Conservation (phyloP, 2,329 filamentous ascomycete genomes). For the Neofusicoccum sp. region DNA sequence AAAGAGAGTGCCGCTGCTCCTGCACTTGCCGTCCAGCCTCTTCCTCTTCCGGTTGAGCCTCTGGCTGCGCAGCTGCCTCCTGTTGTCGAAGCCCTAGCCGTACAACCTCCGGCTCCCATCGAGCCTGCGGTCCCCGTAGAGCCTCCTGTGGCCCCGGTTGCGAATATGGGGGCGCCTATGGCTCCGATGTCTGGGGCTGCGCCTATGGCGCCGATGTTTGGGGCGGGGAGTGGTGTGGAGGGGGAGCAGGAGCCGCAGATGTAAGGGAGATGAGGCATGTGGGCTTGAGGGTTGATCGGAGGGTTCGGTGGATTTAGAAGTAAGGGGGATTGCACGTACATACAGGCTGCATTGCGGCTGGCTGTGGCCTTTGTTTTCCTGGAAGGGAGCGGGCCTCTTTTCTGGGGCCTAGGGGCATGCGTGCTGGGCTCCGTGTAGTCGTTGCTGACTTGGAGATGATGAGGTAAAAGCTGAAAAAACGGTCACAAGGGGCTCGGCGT, state of each 20-base stretch:
- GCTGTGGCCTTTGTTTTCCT: too few species aligned
- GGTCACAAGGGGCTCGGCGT: neutral
- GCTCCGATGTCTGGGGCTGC: neutral
- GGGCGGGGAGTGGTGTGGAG: neutral
- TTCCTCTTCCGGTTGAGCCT: neutral
- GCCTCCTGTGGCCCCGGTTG: neutral
- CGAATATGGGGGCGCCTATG: conserved; percentile 9
- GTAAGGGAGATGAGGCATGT: neutral
- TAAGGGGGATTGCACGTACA: too few species aligned
- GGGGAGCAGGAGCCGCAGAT: neutral
- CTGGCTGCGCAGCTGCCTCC: neutral
- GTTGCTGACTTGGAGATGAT: neutral
- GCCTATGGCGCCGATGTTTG: conserved; percentile 13
- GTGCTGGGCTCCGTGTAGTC: too few species aligned
- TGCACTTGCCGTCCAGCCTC: conserved; percentile 1
- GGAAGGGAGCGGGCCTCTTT: too few species aligned
- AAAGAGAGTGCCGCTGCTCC: neutral
- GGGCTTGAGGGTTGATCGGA: neutral
- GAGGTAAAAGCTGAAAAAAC: neutral
- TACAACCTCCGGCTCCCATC: neutral
- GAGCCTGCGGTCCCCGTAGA: neutral
- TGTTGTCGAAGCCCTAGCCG: neutral
- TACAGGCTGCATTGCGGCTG: too few species aligned
- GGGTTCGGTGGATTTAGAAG: neutral
- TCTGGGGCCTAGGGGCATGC: too few species aligned